Percentiles rank a stretch among this genome's conserved stretches.
phyloP scores from a whole-genome alignment of 2,329 filamentous ascomycete genomes.

The Trichoderma guizhouense region DNA sequence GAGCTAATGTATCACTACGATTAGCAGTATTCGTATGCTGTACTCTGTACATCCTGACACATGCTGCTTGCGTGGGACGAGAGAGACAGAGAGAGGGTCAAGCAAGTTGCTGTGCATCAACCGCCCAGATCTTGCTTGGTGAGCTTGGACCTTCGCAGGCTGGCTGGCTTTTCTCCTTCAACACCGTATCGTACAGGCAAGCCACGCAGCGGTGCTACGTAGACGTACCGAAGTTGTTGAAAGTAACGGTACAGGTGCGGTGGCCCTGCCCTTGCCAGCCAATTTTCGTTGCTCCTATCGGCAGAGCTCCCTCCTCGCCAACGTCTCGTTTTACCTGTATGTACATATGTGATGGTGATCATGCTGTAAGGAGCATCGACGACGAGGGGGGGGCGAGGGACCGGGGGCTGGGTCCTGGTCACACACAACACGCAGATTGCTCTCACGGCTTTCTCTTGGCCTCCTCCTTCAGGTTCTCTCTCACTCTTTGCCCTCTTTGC shows the following conservation, averaged over 20 bases:
- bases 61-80: background rate
- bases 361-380: constrained; percentile 15
- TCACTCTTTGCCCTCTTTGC: background rate
- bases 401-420: background rate
- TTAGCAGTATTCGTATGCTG: background rate
- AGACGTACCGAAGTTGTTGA: background rate
- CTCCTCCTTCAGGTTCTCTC: background rate
- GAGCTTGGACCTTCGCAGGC: background rate
- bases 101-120: background rate
- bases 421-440: background rate
- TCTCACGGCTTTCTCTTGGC: background rate
- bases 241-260: background rate
- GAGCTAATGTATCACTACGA: constrained; percentile 23
- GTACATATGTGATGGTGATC: constrained; percentile 18
- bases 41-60: constrained; percentile 7
- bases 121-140: constrained; percentile 5
- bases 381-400: background rate
- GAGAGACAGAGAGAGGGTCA: background rate
- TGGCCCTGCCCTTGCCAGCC: constrained; percentile 1
- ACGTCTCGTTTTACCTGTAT: constrained; percentile 1
- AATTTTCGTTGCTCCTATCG: constrained; percentile 14
- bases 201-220: background rate
- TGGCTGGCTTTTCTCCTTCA: background rate
- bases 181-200: background rate
- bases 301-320: constrained; percentile 15